Evolutionary conservation across 1,284 basidiomycete species (phyloP).

Genomic region (Golubevia sp.): DNA sequence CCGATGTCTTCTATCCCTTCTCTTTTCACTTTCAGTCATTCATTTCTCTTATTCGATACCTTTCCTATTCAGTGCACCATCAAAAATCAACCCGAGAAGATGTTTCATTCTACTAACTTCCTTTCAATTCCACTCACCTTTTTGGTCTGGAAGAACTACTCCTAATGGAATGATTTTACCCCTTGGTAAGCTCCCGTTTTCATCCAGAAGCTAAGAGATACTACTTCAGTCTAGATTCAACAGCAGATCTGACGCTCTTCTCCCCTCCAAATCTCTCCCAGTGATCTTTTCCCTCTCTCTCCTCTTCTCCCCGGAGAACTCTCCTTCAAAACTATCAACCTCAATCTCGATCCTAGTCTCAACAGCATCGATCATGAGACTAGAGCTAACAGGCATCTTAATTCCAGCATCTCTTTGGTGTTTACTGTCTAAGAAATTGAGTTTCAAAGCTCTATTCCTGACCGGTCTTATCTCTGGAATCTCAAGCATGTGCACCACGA

Average conservation of each 20-base stretch:
- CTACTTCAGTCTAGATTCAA: slow-evolving; percentile 52
- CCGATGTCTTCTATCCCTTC: slow-evolving; percentile 73
- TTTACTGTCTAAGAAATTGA: slow-evolving; percentile 13
- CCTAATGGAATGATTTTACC: slow-evolving; percentile 91
- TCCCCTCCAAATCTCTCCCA: not conserved
- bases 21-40: slow-evolving; percentile 72
- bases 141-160: slow-evolving; percentile 88
- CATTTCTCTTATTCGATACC: slow-evolving; percentile 71
- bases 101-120: slow-evolving; percentile 70
- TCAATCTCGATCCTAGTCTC: slow-evolving; percentile 69
- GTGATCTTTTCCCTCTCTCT: not conserved
- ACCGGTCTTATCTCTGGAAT: slow-evolving; percentile 11
- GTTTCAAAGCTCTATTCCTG: slow-evolving; percentile 11
- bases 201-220: not conserved
- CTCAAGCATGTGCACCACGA: slow-evolving; percentile 11
- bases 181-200: slow-evolving; percentile 67
- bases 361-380: slow-evolving; percentile 75
- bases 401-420: slow-evolving; percentile 33
- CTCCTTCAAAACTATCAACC: not conserved
- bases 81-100: not conserved
- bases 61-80: slow-evolving; percentile 69
- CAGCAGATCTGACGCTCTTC: not conserved
- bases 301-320: not conserved
- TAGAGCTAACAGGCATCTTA: slow-evolving; percentile 70
- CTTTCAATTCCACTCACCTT: slow-evolving; percentile 87